Conservation (phyloP, 345 rosid species). For the Hirschfeldia incana region DNA sequence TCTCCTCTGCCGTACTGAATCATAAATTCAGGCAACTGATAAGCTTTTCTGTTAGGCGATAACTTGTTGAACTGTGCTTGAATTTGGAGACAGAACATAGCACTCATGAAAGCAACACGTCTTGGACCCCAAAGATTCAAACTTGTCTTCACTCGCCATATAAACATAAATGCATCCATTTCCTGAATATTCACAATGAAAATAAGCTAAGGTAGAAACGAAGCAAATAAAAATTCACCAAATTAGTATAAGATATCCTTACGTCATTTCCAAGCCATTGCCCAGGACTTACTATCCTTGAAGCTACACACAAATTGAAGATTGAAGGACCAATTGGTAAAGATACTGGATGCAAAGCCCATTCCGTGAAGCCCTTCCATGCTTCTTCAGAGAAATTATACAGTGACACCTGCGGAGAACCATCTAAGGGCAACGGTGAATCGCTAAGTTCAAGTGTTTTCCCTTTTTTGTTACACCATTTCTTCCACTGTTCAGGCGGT, state of each 20-base stretch:
- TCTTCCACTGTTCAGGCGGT: too few species aligned
- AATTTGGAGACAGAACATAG: neutral
- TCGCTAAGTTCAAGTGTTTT: too few species aligned
- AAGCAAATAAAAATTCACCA: neutral
- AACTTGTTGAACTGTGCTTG: neutral
- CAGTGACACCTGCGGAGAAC: too few species aligned
- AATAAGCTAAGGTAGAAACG: neutral
- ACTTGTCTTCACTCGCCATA: too few species aligned
- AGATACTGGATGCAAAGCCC: neutral
- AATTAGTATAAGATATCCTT: neutral
- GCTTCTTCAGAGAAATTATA: neutral
- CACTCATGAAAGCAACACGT: neutral
- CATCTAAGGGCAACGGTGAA: too few species aligned
- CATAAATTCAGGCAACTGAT: neutral
- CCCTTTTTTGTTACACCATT: too few species aligned
- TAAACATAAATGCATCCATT: too few species aligned
- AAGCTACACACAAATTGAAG: neutral
- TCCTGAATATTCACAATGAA: neutral
- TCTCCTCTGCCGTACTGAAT: neutral
- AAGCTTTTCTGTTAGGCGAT: neutral
- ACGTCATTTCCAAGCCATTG: neutral
- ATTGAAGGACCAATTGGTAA: neutral
- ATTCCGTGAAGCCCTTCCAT: neutral
- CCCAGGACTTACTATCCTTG: neutral
- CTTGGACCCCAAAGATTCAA: too few species aligned